phyloP scores from a whole-genome alignment of 2,329 filamentous ascomycete species.

The Stachybotrys chlorohalonatus region DNA sequence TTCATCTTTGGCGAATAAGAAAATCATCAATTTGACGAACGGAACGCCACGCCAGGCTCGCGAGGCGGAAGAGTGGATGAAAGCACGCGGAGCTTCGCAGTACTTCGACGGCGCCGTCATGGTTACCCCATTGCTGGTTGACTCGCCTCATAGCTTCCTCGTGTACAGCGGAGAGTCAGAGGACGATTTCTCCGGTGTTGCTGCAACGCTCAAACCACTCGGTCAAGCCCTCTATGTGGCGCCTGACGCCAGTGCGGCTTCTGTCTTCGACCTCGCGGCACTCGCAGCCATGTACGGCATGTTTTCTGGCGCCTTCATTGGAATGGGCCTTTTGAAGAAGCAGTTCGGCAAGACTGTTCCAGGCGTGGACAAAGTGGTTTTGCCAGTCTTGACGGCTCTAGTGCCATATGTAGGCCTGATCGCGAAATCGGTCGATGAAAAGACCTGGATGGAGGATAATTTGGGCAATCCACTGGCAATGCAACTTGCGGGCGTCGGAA shows the following conservation, averaged over 20 bases:
- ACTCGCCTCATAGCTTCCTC: constrained; percentile 10
- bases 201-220: constrained; percentile 4
- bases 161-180: constrained; percentile 12
- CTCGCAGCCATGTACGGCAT: constrained; percentile 18
- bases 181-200: constrained; percentile 2
- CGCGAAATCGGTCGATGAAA: constrained; percentile 10
- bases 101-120: constrained; percentile 20
- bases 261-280: constrained; percentile 13
- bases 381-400: constrained; percentile 14
- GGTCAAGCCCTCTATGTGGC: constrained; percentile 10
- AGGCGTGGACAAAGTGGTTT: constrained; percentile 7
- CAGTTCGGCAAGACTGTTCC: not conserved
- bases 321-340: constrained; percentile 12
- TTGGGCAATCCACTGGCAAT: constrained; percentile 16
- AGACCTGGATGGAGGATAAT: constrained; percentile 10
- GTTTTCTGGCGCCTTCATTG: constrained; percentile 14
- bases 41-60: constrained; percentile 1
- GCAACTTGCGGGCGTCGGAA: constrained; percentile 12
- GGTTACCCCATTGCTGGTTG: constrained; percentile 17
- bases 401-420: constrained; percentile 11
- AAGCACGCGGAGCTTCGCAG: constrained; percentile 2
- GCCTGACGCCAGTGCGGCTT: constrained; percentile 10
- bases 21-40: constrained; percentile 18
- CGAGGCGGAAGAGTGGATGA: constrained; percentile 8
- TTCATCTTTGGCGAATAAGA: constrained; percentile 9